phyloP scores from a whole-genome alignment of 2,329 filamentous ascomycete species.

The Trichoderma gracile region DNA sequence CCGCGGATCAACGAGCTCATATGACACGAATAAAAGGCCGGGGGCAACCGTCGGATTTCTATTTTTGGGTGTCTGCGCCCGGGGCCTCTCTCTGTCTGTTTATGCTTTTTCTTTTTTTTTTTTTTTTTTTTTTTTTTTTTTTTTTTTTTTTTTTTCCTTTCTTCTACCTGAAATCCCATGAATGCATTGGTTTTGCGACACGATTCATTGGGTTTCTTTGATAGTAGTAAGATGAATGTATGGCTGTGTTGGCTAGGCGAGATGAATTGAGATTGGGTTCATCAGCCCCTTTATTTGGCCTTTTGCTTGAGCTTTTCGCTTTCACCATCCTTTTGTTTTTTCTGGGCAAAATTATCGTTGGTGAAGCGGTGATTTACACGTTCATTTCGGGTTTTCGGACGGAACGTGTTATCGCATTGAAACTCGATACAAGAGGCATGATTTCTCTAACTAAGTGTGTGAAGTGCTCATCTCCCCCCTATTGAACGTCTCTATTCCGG shows the following conservation, averaged over 20 bases:
- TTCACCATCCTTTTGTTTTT: not conserved
- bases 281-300: not conserved
- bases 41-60: not conserved
- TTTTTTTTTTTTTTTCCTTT: not conserved
- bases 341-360: not conserved
- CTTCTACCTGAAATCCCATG: not conserved
- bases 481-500: too few species aligned
- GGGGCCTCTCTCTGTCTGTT: not conserved
- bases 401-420: not conserved
- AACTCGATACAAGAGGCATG: too few species aligned
- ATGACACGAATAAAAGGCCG: not conserved
- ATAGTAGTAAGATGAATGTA: slow-evolving; percentile 19
- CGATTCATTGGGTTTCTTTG: not conserved
- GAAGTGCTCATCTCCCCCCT: too few species aligned
- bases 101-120: not conserved
- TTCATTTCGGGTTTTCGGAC: not conserved
- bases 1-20: not conserved
- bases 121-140: not conserved
- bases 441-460: too few species aligned
- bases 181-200: not conserved
- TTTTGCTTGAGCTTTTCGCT: too few species aligned
- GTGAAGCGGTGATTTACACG: not conserved
- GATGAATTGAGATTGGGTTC: slow-evolving; percentile 2
- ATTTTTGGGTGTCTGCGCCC: not conserved
- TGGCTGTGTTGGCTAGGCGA: slow-evolving; percentile 18